Evolutionary conservation across 345 rosid genomes (phyloP).

Genomic region (Corchorus olitorius): DNA sequence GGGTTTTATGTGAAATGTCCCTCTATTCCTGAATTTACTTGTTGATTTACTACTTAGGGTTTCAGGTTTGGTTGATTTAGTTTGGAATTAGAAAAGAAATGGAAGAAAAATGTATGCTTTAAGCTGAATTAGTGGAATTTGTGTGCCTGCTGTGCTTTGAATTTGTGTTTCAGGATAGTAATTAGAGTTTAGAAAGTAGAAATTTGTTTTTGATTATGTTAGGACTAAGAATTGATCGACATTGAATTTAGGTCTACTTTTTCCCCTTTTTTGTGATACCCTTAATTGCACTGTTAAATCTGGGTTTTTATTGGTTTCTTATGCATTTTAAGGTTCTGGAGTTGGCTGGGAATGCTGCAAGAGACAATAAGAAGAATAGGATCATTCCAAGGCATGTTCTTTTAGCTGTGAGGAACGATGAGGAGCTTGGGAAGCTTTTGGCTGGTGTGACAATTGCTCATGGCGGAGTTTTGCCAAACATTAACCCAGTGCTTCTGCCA

Average conservation of each 20-base stretch:
- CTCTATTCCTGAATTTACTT: neutral
- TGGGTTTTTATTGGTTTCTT: neutral
- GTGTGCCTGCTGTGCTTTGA: too few relatives aligned
- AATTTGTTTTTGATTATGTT: neutral
- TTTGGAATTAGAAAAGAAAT: neutral
- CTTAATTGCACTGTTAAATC: neutral
- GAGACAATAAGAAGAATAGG: conserved; percentile 77
- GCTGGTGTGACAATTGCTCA: conserved; percentile 78
- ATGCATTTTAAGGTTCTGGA: conserved; percentile 52
- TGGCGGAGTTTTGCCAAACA: conserved; percentile 77
- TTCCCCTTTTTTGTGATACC: neutral
- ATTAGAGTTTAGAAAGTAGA: neutral
- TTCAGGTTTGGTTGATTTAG: neutral
- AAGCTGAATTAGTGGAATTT: too few relatives aligned
- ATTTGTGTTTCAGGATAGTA: neutral
- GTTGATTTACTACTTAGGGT: neutral
- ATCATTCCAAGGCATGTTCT: conserved; percentile 68
- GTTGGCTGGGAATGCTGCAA: conserved; percentile 75
- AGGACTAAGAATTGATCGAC: neutral
- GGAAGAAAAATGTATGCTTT: neutral
- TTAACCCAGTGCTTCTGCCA: conserved; percentile 69
- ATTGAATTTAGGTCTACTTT: neutral
- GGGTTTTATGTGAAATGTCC: neutral
- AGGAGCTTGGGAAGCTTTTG: conserved; percentile 66
- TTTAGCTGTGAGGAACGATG: conserved; percentile 73